Conservation (phyloP, 2,329 filamentous ascomycete species). For the Aspergillus pseudoglaucus region DNA sequence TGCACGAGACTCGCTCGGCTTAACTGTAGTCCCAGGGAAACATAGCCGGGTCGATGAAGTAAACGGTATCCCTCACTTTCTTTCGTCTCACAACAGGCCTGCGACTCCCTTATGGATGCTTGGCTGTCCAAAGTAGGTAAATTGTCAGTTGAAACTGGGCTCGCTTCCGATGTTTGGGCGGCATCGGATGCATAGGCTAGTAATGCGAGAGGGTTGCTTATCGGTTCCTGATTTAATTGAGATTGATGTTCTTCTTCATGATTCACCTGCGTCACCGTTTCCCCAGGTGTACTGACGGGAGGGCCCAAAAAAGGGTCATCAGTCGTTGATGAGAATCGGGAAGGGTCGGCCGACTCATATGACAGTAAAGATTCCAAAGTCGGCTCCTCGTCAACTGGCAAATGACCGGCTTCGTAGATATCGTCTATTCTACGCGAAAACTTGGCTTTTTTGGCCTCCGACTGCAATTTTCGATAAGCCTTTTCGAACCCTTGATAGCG, state of each 20-base stretch:
- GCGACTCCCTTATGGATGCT: too few species aligned
- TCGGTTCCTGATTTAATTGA: slow-evolving; percentile 10
- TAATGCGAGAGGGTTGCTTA: slow-evolving; percentile 23
- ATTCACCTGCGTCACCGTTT: too few species aligned
- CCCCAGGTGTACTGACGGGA: too few species aligned
- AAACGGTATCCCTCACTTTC: slow-evolving; percentile 1
- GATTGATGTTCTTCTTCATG: background rate
- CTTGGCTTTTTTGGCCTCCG: slow-evolving; percentile 15
- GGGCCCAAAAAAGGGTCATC: too few species aligned
- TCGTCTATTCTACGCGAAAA: background rate
- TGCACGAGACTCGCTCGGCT: slow-evolving; percentile 12
- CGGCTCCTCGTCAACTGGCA: too few species aligned
- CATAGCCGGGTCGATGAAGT: slow-evolving; percentile 14
- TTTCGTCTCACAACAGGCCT: too few species aligned
- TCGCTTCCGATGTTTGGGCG: slow-evolving; percentile 9
- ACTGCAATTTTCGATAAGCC: slow-evolving; percentile 20
- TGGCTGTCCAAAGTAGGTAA: too few species aligned
- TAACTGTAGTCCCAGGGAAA: slow-evolving; percentile 19
- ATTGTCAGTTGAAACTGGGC: background rate
- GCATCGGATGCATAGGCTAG: slow-evolving; percentile 21
- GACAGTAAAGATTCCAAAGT: too few species aligned
- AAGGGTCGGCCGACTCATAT: too few species aligned
- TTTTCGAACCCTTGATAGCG: slow-evolving; percentile 25
- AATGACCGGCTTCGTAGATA: too few species aligned
- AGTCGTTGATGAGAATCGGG: too few species aligned